Conservation (phyloP, 1,284 basidiomycete genomes). For the Tausonia pullulans region DNA sequence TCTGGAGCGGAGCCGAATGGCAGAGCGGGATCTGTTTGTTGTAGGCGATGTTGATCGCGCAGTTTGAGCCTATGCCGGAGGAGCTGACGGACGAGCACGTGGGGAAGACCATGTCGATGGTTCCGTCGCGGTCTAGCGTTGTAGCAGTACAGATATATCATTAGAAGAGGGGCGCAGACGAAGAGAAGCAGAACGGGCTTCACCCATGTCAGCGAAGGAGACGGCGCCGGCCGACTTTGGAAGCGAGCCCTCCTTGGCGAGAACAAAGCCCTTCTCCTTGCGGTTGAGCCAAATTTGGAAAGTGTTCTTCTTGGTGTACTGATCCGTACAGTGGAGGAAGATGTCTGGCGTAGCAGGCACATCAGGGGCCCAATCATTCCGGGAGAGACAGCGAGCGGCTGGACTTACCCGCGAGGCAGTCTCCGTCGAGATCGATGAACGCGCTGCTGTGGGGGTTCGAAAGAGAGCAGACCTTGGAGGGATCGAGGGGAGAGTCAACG, state of each 20-base stretch:
- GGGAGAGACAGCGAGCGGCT: not conserved
- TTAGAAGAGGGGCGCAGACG: not conserved
- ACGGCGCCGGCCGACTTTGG: constrained; percentile 69
- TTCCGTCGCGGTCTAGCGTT: constrained; percentile 75
- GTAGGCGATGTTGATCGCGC: constrained; percentile 82
- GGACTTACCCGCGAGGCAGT: constrained; percentile 71
- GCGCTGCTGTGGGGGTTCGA: constrained; percentile 88
- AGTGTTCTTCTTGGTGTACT: constrained; percentile 40
- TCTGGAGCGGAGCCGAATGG: constrained; percentile 17
- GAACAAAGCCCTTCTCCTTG: constrained; percentile 58
- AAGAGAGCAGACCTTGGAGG: constrained; percentile 49
- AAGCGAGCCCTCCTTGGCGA: constrained; percentile 56
- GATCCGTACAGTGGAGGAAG: constrained; percentile 73
- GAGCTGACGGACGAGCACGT: constrained; percentile 63
- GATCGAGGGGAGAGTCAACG: constrained; percentile 48
- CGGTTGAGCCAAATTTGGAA: constrained; percentile 90
- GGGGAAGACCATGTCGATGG: constrained; percentile 87
- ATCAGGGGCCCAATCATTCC: not conserved
- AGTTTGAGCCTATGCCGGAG: constrained; percentile 59
- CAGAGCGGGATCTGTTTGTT: constrained; percentile 86
- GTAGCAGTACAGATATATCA: not conserved
- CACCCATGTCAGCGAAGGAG: constrained; percentile 85
- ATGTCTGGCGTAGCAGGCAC: constrained; percentile 47
- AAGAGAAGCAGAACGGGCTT: not conserved
- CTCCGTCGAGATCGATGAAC: constrained; percentile 89